Evolutionary conservation across 345 rosid genomes (phyloP).

Genomic region (Ceriops zippeliana): DNA sequence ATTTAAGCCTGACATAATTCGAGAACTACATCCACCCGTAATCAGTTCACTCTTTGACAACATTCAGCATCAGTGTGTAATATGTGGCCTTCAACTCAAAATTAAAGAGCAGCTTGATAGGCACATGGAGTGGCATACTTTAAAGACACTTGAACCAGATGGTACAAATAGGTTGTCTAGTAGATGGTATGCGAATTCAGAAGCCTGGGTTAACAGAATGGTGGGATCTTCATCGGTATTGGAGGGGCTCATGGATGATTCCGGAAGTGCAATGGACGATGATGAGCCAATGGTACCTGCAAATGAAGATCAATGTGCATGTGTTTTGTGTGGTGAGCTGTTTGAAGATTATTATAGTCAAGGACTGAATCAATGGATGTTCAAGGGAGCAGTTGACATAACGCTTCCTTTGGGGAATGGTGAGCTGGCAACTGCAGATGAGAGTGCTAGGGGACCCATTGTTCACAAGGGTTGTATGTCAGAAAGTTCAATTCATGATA

Average conservation of each 20-base stretch:
- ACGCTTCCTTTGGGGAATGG: conserved; percentile 25
- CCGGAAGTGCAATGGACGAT: conserved; percentile 27
- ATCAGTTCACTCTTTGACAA: conserved; percentile 59
- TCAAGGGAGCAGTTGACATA: conserved; percentile 66
- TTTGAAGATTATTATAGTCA: conserved; percentile 78
- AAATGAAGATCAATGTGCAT: conserved; percentile 79
- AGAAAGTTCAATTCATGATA: conserved; percentile 45
- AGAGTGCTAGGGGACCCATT: conserved; percentile 42
- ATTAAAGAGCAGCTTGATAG: conserved; percentile 55
- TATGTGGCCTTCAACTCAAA: conserved; percentile 75
- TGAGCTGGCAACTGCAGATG: conserved; percentile 21
- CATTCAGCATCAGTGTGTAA: conserved; percentile 64
- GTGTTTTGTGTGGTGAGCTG: conserved; percentile 80
- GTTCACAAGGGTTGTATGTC: conserved; percentile 66
- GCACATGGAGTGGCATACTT: conserved; percentile 77
- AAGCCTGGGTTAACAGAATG: conserved; percentile 64
- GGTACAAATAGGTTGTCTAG: conserved; percentile 34
- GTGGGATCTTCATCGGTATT: conserved; percentile 31
- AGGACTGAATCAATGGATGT: conserved; percentile 70
- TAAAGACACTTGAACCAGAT: conserved; percentile 36
- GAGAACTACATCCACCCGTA: conserved; percentile 72
- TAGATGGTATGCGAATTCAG: conserved; percentile 68
- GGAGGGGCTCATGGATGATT: conserved; percentile 35
- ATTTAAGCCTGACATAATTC: conserved; percentile 66
- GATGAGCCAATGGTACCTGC: conserved; percentile 58